Conservation (phyloP, 768 basidiomycete species). For the button mushroom (Agaricus bisporus) region DNA sequence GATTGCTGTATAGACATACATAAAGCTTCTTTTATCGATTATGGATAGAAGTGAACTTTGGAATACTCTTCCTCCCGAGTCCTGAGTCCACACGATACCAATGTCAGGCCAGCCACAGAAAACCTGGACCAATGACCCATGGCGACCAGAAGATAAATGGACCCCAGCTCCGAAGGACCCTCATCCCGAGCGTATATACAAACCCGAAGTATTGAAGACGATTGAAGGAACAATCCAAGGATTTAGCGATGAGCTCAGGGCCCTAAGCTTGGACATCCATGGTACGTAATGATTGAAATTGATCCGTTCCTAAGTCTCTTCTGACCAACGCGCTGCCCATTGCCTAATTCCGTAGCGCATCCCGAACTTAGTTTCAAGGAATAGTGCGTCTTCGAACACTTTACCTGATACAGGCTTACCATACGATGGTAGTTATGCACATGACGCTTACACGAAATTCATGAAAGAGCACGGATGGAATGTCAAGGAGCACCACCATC, state of each 20-base stretch:
- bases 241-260: constrained; percentile 49
- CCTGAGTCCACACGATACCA: too few species aligned
- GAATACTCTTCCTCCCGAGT: too few species aligned
- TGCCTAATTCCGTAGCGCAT: constrained; percentile 37
- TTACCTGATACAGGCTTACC: neutral
- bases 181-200: constrained; percentile 32
- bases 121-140: constrained; percentile 22
- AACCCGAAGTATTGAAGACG: constrained; percentile 53
- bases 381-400: constrained; percentile 34
- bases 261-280: constrained; percentile 67
- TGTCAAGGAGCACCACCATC: constrained; percentile 52
- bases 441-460: constrained; percentile 63
- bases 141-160: constrained; percentile 35
- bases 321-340: too few species aligned
- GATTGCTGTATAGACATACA: too few species aligned
- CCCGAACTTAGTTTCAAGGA: constrained; percentile 70
- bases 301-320: neutral
- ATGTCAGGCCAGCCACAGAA: neutral
- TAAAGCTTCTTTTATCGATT: too few species aligned
- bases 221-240: constrained; percentile 50
- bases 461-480: constrained; percentile 61
- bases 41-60: too few species aligned
- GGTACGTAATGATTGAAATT: constrained; percentile 29
- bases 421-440: constrained; percentile 48
- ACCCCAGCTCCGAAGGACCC: constrained; percentile 27